Conservation (phyloP, 2,329 filamentous ascomycete genomes). For the Scleromitrula shiraiana region DNA sequence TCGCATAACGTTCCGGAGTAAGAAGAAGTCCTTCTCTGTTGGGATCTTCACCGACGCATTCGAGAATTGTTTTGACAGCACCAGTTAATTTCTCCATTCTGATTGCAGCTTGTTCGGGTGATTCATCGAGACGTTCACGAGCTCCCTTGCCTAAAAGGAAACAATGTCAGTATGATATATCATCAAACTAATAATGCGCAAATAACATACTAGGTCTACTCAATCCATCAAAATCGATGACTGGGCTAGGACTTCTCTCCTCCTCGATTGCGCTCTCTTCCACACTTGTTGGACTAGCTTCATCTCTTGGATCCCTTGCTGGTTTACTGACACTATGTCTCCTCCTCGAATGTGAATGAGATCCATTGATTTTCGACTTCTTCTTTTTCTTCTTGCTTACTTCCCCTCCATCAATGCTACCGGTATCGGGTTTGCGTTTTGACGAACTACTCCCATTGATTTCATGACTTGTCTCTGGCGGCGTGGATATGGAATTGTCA, state of each 20-base stretch:
- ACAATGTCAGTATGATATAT: background rate
- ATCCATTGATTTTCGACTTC: conserved; percentile 18
- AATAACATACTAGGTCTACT: conserved; percentile 47
- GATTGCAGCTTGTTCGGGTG: conserved; percentile 39
- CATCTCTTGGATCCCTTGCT: conserved; percentile 52
- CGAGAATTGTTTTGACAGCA: conserved; percentile 58
- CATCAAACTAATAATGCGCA: background rate
- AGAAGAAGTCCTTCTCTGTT: conserved; percentile 56
- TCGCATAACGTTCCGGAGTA: conserved; percentile 81
- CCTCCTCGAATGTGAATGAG: conserved; percentile 31
- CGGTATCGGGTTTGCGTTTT: conserved; percentile 4
- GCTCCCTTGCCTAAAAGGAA: conserved; percentile 51
- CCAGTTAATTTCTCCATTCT: conserved; percentile 51
- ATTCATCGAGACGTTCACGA: conserved; percentile 52
- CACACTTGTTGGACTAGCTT: conserved; percentile 27
- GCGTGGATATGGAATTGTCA: background rate
- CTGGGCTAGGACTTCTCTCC: conserved; percentile 44
- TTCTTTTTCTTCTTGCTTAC: conserved; percentile 20
- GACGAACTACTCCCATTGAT: background rate
- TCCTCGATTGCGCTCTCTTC: conserved; percentile 12
- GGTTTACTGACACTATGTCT: conserved; percentile 51
- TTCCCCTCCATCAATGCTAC: background rate
- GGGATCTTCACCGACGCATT: conserved; percentile 62
- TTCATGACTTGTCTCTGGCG: background rate
- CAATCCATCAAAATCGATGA: conserved; percentile 55